A percentile compares a stretch with the other conserved stretches of the same genome.
Conservation (phyloP, 2,329 filamentous ascomycete species). For the Sporothrix brasiliensis region DNA sequence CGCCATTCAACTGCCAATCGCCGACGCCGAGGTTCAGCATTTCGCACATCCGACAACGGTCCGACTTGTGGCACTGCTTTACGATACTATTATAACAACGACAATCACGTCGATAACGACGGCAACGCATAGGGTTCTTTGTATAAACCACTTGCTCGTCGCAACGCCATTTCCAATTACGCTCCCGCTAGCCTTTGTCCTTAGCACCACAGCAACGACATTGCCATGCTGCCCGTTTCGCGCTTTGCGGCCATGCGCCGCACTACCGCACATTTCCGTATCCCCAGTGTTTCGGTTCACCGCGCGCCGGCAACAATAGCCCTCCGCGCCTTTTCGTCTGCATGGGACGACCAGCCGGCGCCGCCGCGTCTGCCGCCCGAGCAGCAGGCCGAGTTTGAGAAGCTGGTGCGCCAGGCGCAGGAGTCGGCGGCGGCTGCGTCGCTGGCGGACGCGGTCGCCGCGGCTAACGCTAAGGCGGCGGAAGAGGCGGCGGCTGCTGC, state of each 20-base stretch:
- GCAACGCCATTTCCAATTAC: neutral
- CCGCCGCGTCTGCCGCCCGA: slow-evolving; percentile 86
- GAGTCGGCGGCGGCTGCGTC: slow-evolving; percentile 42
- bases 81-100: too few species aligned
- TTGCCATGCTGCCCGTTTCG: neutral
- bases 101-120: too few species aligned
- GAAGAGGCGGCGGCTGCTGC: slow-evolving; percentile 48
- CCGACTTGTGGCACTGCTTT: too few species aligned
- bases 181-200: neutral
- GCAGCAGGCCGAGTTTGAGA: slow-evolving; percentile 88
- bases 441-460: slow-evolving; percentile 32
- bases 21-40: too few species aligned
- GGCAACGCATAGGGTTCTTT: too few species aligned
- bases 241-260: slow-evolving; percentile 12
- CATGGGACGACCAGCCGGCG: slow-evolving; percentile 61
- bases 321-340: slow-evolving; percentile 5
- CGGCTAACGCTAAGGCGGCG: slow-evolving; percentile 40
- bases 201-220: neutral
- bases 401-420: slow-evolving; percentile 69
- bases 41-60: too few species aligned
- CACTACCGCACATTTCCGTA: neutral
- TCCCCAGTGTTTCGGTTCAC: neutral
- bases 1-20: too few species aligned
- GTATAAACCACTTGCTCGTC: neutral
- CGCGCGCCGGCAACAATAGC: neutral